Evolutionary conservation across 352 stramenopile genomes (phyloP).

Genomic region (Globisporangium middletonii): DNA sequence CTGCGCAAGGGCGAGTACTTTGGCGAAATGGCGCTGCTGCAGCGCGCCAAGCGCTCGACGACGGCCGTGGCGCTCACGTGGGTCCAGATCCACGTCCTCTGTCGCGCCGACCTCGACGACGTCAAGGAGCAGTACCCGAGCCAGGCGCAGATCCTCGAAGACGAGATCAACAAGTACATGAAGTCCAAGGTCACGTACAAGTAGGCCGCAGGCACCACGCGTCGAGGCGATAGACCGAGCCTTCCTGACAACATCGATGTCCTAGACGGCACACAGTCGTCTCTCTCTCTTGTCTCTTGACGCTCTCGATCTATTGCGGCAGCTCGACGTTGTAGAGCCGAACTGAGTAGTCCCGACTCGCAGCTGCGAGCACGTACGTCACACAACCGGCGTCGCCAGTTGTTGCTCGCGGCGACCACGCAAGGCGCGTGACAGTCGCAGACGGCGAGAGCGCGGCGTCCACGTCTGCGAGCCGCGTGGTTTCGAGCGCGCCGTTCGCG

Average conservation of each 20-base stretch:
- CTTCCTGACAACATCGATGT: no score
- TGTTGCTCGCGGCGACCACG: no score
- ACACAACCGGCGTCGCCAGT: no score
- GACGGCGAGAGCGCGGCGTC: no score
- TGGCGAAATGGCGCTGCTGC: constrained; percentile 67
- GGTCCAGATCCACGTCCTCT: constrained; percentile 70
- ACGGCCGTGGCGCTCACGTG: constrained; percentile 64
- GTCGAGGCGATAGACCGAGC: no score
- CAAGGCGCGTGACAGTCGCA: no score
- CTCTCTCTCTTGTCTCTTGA: no score
- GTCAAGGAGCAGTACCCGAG: constrained; percentile 59
- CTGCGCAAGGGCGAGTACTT: constrained; percentile 73
- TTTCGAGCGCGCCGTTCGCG: no score
- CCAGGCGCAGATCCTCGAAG: constrained; percentile 47
- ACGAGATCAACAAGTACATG: constrained; percentile 79
- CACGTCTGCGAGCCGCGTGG: no score
- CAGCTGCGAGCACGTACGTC: no score
- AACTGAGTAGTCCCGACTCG: no score
- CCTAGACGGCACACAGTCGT: no score
- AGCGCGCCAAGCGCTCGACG: constrained; percentile 54
- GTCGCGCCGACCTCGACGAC: constrained; percentile 47
- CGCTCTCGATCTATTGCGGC: constrained; percentile 7
- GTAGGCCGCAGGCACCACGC: constrained; percentile 11
- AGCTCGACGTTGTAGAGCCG: constrained; percentile 49
- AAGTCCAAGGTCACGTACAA: constrained; percentile 53